phyloP scores from a whole-genome alignment of 208 protist species.

The Porcisia deanei region DNA sequence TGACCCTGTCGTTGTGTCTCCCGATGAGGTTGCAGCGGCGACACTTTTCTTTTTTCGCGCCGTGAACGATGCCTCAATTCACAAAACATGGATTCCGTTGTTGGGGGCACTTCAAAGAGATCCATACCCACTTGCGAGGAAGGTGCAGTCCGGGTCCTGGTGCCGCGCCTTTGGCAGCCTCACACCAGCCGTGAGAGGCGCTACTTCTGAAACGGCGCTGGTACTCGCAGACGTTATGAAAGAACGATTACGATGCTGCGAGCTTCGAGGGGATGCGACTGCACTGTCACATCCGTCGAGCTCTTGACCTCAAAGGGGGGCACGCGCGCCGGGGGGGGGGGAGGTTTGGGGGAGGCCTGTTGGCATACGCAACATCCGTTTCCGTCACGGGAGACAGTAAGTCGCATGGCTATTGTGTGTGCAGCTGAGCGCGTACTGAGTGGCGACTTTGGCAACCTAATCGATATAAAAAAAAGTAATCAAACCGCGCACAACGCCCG shows the following conservation, averaged over 20 bases:
- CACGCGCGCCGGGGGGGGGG: neutral
- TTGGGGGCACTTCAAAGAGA: conserved; percentile 27
- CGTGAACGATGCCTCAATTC: conserved; percentile 50
- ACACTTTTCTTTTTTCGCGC: conserved; percentile 63
- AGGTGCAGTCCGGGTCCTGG: conserved; percentile 48
- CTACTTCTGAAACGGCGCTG: conserved; percentile 26
- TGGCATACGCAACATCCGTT: neutral
- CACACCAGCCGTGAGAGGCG: neutral
- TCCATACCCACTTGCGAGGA: conserved; percentile 38
- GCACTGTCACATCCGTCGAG: neutral
- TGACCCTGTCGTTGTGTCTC: conserved; percentile 26
- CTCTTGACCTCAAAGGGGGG: neutral
- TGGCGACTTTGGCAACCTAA: neutral
- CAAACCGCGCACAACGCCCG: neutral
- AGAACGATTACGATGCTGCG: conserved; percentile 35
- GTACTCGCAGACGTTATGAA: conserved; percentile 39
- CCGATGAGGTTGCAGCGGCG: conserved; percentile 53
- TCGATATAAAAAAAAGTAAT: neutral
- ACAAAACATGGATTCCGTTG: conserved; percentile 36
- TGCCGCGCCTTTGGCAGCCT: conserved; percentile 42
- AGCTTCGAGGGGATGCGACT: conserved; percentile 5
- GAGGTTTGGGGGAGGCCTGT: neutral
- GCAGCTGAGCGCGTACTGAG: neutral
- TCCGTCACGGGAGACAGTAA: neutral
- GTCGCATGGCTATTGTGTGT: neutral